Base-by-base conservation (phyloP, 2,329 filamentous ascomycete species). In the Hymenoscyphus infarciens region DNA sequence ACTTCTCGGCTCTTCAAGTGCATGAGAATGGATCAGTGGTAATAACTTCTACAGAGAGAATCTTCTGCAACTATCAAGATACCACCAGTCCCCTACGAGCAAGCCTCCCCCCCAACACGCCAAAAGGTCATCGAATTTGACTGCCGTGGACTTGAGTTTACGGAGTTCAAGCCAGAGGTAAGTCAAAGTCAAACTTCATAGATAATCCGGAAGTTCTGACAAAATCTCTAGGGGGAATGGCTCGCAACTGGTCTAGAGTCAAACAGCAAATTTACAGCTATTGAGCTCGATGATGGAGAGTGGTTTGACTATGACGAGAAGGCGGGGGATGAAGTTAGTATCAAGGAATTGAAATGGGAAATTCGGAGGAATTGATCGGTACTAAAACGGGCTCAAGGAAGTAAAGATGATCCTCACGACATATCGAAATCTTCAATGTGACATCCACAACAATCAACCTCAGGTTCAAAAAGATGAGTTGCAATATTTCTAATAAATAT, bases 231-330 rank as follows among this genome's bases (percentile, higher is more conserved):
- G 89, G 95, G 95, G 13, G 90, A 96, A 57, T 99, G 93, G 90
- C 80, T 94, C 62, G 93, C 89, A 0, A 91, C 90, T 56, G 95
- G 93, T 2, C 64, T 83, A 16, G 93, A 97, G 19, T 92, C 92
- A 0, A 83, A 82, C 10, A 95, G 90, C 49, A 90, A 91, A 71
- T 99, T 99, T 73, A 82, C 85, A 0, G 86, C 78, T 5, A 90
- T 98, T 60, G 93, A 98, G 69, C 78, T 99, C 61, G 80, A 81
- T 0, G 95, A 99, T 31, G 94, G 91, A 29, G 95, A 99, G 71
- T 99, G 95, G 95, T 99, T 90, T 76, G 94, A 98, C 71, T 99
- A 98, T 72, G 93, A 98, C 70, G 93, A 98, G 78, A 97, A 98
- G 80, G 84, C 91, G 0, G 83, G 88, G 0, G 91, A 96, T 57